phyloP scores from a whole-genome alignment of 2,329 filamentous ascomycete species.

The Fusarium albidum region DNA sequence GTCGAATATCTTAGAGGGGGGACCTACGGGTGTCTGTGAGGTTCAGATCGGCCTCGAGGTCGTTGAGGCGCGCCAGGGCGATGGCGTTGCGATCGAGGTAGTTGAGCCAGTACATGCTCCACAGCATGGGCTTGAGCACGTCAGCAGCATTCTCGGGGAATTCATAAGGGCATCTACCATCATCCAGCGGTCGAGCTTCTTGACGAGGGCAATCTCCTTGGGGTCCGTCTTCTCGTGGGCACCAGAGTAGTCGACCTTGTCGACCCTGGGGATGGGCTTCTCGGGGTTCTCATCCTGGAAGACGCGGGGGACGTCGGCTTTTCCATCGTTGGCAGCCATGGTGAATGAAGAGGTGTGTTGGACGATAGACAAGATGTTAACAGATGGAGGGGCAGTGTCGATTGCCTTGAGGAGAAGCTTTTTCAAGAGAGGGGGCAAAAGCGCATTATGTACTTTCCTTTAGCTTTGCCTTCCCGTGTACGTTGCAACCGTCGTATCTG shows the following conservation, averaged over 20 bases:
- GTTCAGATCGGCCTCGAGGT: slow-evolving; percentile 42
- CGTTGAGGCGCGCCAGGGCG: slow-evolving; percentile 50
- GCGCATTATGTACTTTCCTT: slow-evolving; percentile 21
- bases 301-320: slow-evolving; percentile 27
- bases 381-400: slow-evolving; percentile 8
- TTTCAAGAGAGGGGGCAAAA: not conserved
- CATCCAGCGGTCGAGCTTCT: slow-evolving; percentile 38
- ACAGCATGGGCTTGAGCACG: slow-evolving; percentile 43
- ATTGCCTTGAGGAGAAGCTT: slow-evolving; percentile 24
- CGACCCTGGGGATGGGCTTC: slow-evolving; percentile 27
- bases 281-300: slow-evolving; percentile 33
- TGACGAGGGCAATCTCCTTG: slow-evolving; percentile 38
- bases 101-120: slow-evolving; percentile 54
- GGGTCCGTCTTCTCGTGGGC: slow-evolving; percentile 40
- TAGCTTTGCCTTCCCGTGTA: too few relatives aligned
- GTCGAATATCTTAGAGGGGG: accelerated
- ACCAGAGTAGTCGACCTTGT: slow-evolving; percentile 38
- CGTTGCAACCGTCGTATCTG: not conserved
- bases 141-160: not conserved
- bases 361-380: not conserved
- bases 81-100: slow-evolving; percentile 58
- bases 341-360: not conserved
- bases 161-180: slow-evolving; percentile 20
- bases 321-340: slow-evolving; percentile 19
- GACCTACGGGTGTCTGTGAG: slow-evolving; percentile 25